Base-by-base conservation (phyloP, 108 stramenopile species). In the Thalassiosira profunda region DNA sequence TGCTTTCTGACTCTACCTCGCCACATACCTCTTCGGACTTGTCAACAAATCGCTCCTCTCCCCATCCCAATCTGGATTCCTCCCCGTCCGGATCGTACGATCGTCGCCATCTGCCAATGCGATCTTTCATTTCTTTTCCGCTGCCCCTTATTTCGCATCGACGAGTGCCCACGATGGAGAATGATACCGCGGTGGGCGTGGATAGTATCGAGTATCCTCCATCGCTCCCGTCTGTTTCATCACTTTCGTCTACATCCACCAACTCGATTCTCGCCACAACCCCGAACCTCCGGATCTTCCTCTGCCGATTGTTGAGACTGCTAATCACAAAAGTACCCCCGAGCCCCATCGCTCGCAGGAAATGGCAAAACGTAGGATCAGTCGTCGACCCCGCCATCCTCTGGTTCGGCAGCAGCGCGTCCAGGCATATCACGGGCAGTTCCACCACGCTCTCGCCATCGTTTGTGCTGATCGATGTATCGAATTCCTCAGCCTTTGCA, bases 1-100 rank as follows among this genome's bases (percentile, higher is more conserved):
- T 26, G 38, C 51, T 35, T 34, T 40, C 29, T n/a, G 37, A 30
- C 53, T 21, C 11, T 40, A 6, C 20, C 38, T 58, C 43, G 58
- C 38, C 37, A 29, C 30, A 31, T 51, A 29, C 20, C 24, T 17
- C 46, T 12, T 29, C 30, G 24, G 57, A 10, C 26, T 26, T 47
- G 54, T 85, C 81, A 24, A 83, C 58, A 67, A 88, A 88, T 12
- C 77, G 61, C 66, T 88, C 87, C n/a, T 74, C 42, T 2, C 81
- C 87, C 74, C 73, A 88, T 37, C 87, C 87, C 34, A 88, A 60
- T 34, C 72, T 66, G 0, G 61, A 49, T 72, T 84, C 84, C 55
- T 88, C 87, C 24, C 87, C 84, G 65, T 88, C 79, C 30, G 84
- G 84, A 79, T 86, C 84, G 43, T 88, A 83, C 7, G 41, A 46